Evolutionary conservation across 352 stramenopile species (phyloP).

Genomic region (Phytophthora tentaculata): DNA sequence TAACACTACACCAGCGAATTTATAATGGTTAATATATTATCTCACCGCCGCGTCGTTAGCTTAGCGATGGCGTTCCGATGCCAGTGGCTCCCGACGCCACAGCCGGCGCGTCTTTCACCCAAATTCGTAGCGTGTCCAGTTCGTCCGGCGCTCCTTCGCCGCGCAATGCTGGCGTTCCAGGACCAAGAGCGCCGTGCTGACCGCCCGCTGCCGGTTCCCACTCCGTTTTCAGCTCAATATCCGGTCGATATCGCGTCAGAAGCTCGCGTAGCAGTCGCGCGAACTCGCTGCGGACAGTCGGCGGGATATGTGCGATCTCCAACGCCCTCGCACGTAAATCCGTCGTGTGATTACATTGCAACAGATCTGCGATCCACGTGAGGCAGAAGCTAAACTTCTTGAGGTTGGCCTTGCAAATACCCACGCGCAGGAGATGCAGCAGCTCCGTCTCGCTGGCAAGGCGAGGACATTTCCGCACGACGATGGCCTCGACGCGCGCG

Average conservation of each 20-base stretch:
- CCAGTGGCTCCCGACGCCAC: conserved; percentile 7
- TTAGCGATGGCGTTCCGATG: conserved; percentile 20
- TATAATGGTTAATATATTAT: conserved; percentile 22
- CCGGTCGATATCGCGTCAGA: conserved; percentile 54
- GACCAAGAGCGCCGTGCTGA: conserved; percentile 22
- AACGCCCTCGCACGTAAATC: conserved; percentile 71
- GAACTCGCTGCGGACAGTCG: conserved; percentile 73
- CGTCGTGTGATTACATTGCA: conserved; percentile 66
- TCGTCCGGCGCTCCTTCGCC: conserved; percentile 33
- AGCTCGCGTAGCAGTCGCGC: conserved; percentile 64
- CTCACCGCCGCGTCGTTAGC: conserved; percentile 16
- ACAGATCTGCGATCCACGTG: conserved; percentile 78
- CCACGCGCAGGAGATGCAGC: conserved; percentile 63
- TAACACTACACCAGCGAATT: conserved; percentile 5
- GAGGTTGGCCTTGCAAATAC: conserved; percentile 81
- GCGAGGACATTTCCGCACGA: conserved; percentile 62
- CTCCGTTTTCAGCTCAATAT: conserved; percentile 78
- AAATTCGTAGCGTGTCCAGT: conserved; percentile 75
- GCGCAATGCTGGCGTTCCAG: conserved; percentile 26
- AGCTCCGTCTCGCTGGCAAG: conserved; percentile 61
- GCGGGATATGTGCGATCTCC: conserved; percentile 77
- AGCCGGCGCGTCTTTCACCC: conserved; percentile 61
- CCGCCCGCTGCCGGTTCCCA: conserved; percentile 59
- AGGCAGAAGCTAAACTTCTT: conserved; percentile 87
- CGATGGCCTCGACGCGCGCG: conserved; percentile 66